Evolutionary conservation across 306 rosid species (phyloP).

Genomic region (Arachis hypogaea): DNA sequence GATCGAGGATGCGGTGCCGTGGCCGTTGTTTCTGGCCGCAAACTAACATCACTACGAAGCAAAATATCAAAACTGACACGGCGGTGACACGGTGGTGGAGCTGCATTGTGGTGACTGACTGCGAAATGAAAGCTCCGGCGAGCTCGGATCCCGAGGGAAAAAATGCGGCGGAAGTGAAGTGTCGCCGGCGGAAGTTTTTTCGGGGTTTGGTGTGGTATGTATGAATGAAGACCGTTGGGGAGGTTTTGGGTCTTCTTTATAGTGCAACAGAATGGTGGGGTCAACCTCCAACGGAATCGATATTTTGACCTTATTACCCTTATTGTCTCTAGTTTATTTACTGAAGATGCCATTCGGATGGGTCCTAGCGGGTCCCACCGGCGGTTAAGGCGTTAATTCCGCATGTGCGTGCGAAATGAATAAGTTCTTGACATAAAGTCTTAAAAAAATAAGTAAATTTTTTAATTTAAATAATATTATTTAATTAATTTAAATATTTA

Average conservation of each 20-base stretch:
- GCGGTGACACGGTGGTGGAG: constrained; percentile 33
- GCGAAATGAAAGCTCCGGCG: constrained; percentile 14
- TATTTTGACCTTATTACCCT: constrained; percentile 35
- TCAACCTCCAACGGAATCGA: neutral
- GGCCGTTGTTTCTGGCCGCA: constrained; percentile 35
- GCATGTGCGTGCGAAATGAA: constrained; percentile 40
- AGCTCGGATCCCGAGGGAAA: constrained; percentile 23
- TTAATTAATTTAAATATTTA: too few relatives aligned
- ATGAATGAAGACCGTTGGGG: constrained; percentile 37
- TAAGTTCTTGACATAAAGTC: constrained; percentile 1
- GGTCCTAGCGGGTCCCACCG: constrained; percentile 62
- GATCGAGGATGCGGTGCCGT: constrained; percentile 43
- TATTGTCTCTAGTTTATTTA: constrained; percentile 34
- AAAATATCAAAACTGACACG: constrained; percentile 21
- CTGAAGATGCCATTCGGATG: constrained; percentile 40
- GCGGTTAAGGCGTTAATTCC: constrained; percentile 62
- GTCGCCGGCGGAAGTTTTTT: constrained; percentile 31
- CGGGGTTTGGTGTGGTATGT: neutral
- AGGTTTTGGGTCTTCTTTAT: constrained; percentile 27
- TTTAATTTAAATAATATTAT: too few relatives aligned
- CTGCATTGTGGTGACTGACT: constrained; percentile 53
- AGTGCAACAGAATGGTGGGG: neutral
- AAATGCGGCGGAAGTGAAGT: neutral
- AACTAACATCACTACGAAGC: constrained; percentile 18
- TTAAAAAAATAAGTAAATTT: too few relatives aligned